Evolutionary conservation across 176 grass and related monocot species (phyloP).

Genomic region (Guadua angustifolia): DNA sequence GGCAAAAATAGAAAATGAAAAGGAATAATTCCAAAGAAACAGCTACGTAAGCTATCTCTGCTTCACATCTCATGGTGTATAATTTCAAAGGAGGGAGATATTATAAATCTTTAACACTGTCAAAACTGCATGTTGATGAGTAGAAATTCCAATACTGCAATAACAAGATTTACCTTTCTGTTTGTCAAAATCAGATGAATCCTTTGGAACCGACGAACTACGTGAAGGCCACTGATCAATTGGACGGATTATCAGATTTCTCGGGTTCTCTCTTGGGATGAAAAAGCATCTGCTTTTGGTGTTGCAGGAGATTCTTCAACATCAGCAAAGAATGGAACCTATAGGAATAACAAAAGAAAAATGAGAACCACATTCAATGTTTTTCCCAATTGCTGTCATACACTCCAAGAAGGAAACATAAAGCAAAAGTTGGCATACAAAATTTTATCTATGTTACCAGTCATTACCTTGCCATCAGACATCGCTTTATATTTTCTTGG

Average conservation of each 20-base stretch:
- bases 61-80: neutral
- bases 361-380: constrained; percentile 6
- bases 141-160: neutral
- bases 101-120: too few species aligned
- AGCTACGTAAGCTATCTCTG: neutral
- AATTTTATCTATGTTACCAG: neutral
- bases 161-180: constrained; percentile 54
- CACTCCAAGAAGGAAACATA: neutral
- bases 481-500: constrained; percentile 76
- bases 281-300: constrained; percentile 92
- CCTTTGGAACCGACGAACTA: constrained; percentile 31
- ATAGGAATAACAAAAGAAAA: constrained; percentile 20
- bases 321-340: constrained; percentile 86
- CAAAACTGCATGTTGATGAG: too few species aligned
- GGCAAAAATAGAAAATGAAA: constrained; percentile 17
- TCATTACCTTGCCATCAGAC: constrained; percentile 74
- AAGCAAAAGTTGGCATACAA: constrained; percentile 20
- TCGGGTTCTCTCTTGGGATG: constrained; percentile 94
- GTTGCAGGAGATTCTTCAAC: constrained; percentile 73
- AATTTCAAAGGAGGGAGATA: too few species aligned
- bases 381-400: constrained; percentile 12
- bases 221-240: constrained; percentile 77
- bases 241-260: constrained; percentile 81
- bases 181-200: constrained; percentile 47
- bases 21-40: neutral